A percentile compares a stretch with the other conserved stretches of the same genome.
Conservation (phyloP, 805 yeast species). For the Wickerhamiella siamensis region DNA sequence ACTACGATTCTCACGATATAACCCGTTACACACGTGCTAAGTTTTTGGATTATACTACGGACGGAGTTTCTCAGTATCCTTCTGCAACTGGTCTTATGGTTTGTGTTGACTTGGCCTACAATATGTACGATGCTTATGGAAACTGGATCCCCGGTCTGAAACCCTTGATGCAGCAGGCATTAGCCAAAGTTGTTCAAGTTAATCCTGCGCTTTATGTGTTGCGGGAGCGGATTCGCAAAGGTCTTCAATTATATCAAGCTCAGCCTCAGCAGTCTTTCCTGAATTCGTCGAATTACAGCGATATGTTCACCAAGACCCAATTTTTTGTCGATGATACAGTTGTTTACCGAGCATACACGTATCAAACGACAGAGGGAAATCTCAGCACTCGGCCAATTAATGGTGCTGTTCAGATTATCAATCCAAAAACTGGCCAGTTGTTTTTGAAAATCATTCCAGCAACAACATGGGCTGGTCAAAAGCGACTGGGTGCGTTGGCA, state of each 20-base stretch:
- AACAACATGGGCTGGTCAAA: conserved; percentile 95
- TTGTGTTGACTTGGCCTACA: conserved; percentile 86
- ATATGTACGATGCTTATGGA: conserved; percentile 92
- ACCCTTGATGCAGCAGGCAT: conserved; percentile 75
- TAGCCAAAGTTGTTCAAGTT: conserved; percentile 86
- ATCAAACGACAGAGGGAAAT: conserved; percentile 85
- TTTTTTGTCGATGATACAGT: conserved; percentile 86
- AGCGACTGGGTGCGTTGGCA: conserved; percentile 79
- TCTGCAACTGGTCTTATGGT: conserved; percentile 85
- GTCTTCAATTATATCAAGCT: conserved; percentile 81
- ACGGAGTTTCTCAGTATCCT: conserved; percentile 73
- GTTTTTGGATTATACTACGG: conserved; percentile 83
- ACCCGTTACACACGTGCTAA: conserved; percentile 88
- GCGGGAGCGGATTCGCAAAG: conserved; percentile 87
- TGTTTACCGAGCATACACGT: conserved; percentile 85
- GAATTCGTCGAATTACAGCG: conserved; percentile 80
- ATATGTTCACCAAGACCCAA: conserved; percentile 73
- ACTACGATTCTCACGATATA: conserved; percentile 93
- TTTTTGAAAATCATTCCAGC: conserved; percentile 83
- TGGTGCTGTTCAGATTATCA: conserved; percentile 80
- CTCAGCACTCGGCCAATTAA: conserved; percentile 83
- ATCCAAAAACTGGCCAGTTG: conserved; percentile 83
- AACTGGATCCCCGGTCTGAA: conserved; percentile 96
- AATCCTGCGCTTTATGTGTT: conserved; percentile 86
- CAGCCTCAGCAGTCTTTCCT: conserved; percentile 87